Evolutionary conservation across 2,329 filamentous ascomycete genomes (phyloP).

Genomic region (Aspergillus unguis): DNA sequence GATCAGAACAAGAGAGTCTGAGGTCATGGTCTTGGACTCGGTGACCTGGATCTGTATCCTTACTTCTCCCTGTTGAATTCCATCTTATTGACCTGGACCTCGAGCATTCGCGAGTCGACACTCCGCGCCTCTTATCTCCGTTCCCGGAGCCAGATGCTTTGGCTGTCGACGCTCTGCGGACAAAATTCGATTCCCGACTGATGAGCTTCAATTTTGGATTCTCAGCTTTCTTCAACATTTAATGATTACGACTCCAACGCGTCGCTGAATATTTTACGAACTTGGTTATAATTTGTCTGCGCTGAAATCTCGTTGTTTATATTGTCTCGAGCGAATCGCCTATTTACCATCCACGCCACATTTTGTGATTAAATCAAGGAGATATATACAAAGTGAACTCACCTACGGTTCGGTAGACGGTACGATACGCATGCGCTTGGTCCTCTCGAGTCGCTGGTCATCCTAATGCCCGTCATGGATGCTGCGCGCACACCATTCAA

Average conservation of each 20-base stretch:
- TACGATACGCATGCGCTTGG: slow-evolving; percentile 16
- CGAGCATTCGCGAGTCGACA: background rate
- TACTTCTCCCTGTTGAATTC: slow-evolving; percentile 13
- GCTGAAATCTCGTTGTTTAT: background rate
- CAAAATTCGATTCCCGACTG: slow-evolving; percentile 10
- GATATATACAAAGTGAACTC: background rate
- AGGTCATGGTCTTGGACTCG: slow-evolving; percentile 16
- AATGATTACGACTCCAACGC: slow-evolving; percentile 3
- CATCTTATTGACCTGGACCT: too few relatives aligned
- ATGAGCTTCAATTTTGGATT: background rate
- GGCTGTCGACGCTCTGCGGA: slow-evolving; percentile 1
- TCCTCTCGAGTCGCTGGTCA: slow-evolving; percentile 9
- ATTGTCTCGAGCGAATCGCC: background rate
- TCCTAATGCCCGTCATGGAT: slow-evolving; percentile 14
- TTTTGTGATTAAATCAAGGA: background rate
- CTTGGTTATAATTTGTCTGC: background rate
- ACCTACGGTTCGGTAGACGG: slow-evolving; percentile 2
- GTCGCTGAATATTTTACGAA: background rate
- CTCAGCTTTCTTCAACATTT: background rate
- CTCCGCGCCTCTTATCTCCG: slow-evolving; percentile 1
- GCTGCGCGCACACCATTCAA: slow-evolving; percentile 10
- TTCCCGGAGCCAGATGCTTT: slow-evolving; percentile 5
- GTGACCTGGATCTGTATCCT: slow-evolving; percentile 10
- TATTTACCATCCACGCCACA: background rate
- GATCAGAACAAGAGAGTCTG: background rate